Base-by-base conservation (phyloP, 352 stramenopile species). In the Phytophthora pistaciae region DNA sequence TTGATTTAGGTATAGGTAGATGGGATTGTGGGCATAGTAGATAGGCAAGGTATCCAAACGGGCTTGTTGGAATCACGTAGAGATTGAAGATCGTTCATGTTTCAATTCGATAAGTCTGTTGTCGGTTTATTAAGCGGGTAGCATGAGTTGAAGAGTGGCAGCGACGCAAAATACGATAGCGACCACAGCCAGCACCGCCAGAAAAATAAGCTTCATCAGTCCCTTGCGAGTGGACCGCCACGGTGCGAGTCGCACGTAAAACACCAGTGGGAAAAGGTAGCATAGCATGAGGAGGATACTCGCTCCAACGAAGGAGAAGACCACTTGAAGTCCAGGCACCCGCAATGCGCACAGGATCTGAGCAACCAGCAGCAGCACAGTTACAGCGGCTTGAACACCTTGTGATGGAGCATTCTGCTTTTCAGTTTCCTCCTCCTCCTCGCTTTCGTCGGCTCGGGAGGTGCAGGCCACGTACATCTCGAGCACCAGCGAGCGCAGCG, bases 301-400 rank as follows among this genome's bases (percentile, higher is more conserved):
- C 27, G 87, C 85, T 3, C 87, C 87, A 3, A 92, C 85, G 58
- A 94, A 91, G 1, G 84, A 94, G 65, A 94, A 94, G 6, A 92
- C 85, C 46, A 94, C 83, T 73, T 86, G 79, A 52, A 84, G 77
- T 60, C 84, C 84, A 20, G 84, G 84, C 3, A 91, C 83, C 40
- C 70, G 80, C 54, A 87, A 78, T 3, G 84, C 84, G 21, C 74
- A 87, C 21, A 88, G 52, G 49, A 91, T 70, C 31, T 90, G 80
- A 1, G 79, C 68, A 29, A 78, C 56, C 10, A 91, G 65, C 59
- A 91, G 60, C 38, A 78, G 33, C 38, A 85, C 70, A 16, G 80
- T 85, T 23, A 88, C 77, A 53, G 68, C 20, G 21, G 71, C 72
- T n/a, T 85, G 80, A 9, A 78, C 59, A 42, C 29, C 0, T 66